A percentile compares a stretch with the other conserved stretches of the same genome.
Conservation (phyloP, 805 yeast species). For the Wickerhamiella sorbophila region DNA sequence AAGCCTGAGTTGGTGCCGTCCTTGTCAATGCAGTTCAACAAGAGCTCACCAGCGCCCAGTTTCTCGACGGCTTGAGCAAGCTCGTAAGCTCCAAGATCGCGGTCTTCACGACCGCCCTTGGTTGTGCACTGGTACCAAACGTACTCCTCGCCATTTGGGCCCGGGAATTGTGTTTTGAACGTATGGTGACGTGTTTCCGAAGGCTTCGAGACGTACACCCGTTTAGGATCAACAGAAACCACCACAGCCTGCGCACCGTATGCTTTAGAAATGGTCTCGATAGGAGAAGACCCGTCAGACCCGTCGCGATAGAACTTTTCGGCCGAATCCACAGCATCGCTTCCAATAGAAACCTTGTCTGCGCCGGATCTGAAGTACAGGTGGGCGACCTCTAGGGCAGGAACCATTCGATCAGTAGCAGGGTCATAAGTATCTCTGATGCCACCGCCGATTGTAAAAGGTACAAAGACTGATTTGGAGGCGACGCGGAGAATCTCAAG, state of each 20-base stretch:
- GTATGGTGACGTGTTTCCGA: slow-evolving; percentile 45
- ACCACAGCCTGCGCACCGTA: slow-evolving; percentile 98
- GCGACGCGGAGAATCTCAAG: slow-evolving; percentile 69
- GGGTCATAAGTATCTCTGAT: slow-evolving; percentile 84
- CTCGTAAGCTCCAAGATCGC: slow-evolving; percentile 84
- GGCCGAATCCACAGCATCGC: slow-evolving; percentile 90
- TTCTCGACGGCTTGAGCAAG: slow-evolving; percentile 78
- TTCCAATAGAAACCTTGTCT: slow-evolving; percentile 94
- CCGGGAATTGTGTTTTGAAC: slow-evolving; percentile 48
- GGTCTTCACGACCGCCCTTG: slow-evolving; percentile 88
- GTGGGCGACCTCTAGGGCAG: slow-evolving; percentile 85
- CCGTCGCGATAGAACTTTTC: slow-evolving; percentile 57
- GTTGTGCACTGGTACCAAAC: slow-evolving; percentile 94
- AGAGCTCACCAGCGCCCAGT: slow-evolving; percentile 91
- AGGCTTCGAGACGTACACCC: slow-evolving; percentile 60
- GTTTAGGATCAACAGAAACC: slow-evolving; percentile 93
- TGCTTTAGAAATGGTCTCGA: slow-evolving; percentile 80
- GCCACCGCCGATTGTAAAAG: slow-evolving; percentile 97
- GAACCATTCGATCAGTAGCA: slow-evolving; percentile 49
- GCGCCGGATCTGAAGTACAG: slow-evolving; percentile 94
- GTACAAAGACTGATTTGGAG: slow-evolving; percentile 87
- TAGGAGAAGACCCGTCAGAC: slow-evolving; percentile 69
- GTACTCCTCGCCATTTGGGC: slow-evolving; percentile 79
- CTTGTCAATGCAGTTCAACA: slow-evolving; percentile 87
- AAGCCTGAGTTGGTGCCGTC: slow-evolving; percentile 95